These are phyloP conservation scores for Xerocomellus amylosporus DNA, from an alignment of 768 basidiomycete species.

Conservation along the genomic window DNA sequence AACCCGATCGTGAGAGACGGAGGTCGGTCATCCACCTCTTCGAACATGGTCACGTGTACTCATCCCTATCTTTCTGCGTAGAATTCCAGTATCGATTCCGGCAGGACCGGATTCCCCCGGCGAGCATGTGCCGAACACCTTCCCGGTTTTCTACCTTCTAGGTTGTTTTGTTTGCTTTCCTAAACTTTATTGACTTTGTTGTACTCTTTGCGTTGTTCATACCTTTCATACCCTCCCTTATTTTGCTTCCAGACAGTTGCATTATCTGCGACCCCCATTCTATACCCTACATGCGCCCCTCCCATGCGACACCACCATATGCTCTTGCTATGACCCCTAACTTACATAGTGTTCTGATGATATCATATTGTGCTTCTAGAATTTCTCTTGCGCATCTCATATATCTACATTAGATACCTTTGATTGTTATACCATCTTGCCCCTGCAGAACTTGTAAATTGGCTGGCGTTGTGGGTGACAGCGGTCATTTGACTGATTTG, in stretches of 20 bases:
- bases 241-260: background rate
- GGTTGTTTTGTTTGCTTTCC: background rate
- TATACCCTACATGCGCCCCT: conserved; percentile 21
- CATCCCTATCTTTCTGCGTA: conserved; percentile 14
- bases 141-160: conserved; percentile 61
- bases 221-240: conserved; percentile 13
- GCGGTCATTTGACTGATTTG: background rate
- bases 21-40: conserved; percentile 26
- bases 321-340: conserved; percentile 9
- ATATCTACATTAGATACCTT: conserved; percentile 21
- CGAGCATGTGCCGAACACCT: conserved; percentile 45
- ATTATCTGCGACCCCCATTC: background rate
- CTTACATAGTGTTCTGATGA: conserved; percentile 6
- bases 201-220: conserved; percentile 22
- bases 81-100: conserved; percentile 68
- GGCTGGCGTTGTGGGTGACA: background rate
- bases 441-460: background rate
- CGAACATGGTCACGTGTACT: background rate
- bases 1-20: conserved; percentile 70
- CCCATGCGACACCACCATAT: conserved; percentile 20
- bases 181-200: conserved; percentile 25
- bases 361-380: conserved; percentile 29
- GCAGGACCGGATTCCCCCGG: conserved; percentile 44
- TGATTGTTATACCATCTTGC: conserved; percentile 10
- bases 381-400: conserved; percentile 4